These are phyloP conservation scores for Penicillium verhagenii DNA, from an alignment of 495 filamentous ascomycete genomes.

Conservation along the genomic window DNA sequence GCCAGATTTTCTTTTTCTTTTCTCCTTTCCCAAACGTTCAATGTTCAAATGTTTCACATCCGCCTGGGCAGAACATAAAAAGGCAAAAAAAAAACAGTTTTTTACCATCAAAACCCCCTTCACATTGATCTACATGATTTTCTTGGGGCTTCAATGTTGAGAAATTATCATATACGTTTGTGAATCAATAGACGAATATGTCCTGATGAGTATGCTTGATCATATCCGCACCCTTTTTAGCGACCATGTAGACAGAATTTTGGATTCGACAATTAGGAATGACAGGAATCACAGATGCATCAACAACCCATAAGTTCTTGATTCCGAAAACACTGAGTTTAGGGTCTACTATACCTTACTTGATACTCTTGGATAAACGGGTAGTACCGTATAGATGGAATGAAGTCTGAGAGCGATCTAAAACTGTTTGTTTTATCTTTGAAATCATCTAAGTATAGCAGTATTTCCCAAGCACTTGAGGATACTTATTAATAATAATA, in stretches of 20 bases:
- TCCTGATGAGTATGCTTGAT: constrained; percentile 34
- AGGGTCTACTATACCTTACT: constrained; percentile 47
- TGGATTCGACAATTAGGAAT: constrained; percentile 25
- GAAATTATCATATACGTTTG: too few relatives aligned
- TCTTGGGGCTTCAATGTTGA: too few relatives aligned
- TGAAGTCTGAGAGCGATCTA: constrained; percentile 58
- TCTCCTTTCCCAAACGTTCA: too few relatives aligned
- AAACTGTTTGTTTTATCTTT: constrained; percentile 54
- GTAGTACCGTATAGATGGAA: constrained; percentile 57
- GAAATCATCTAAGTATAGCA: constrained; percentile 51
- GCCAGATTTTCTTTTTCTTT: too few relatives aligned
- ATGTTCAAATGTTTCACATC: too few relatives aligned
- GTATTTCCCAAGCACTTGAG: constrained; percentile 65
- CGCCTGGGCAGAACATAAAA: too few relatives aligned
- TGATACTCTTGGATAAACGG: constrained; percentile 43
- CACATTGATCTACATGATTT: too few relatives aligned
- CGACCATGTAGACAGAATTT: constrained; percentile 50
- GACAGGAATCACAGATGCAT: constrained; percentile 23
- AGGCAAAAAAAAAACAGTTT: too few relatives aligned
- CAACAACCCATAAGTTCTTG: constrained; percentile 47
- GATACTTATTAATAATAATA: constrained; percentile 53
- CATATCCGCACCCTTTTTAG: constrained; percentile 47
- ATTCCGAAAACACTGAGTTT: constrained; percentile 49
- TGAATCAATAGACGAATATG: too few relatives aligned
- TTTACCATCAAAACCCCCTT: too few relatives aligned